Evolutionary conservation across 768 basidiomycete species (phyloP).

Genomic region (Podaxis carcinomalis): DNA sequence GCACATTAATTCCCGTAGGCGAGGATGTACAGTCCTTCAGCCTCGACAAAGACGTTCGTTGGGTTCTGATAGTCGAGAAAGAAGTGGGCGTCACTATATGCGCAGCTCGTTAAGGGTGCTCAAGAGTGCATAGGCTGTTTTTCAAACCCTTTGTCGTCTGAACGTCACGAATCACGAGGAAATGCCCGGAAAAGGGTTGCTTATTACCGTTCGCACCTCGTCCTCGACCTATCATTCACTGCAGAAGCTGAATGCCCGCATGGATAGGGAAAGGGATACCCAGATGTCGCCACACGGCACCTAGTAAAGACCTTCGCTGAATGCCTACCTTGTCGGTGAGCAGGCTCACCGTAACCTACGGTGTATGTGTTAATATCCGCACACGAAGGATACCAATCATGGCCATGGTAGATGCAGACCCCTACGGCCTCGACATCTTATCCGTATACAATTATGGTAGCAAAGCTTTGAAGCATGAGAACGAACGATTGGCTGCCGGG

Average conservation of each 20-base stretch:
- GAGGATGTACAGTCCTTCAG: constrained; percentile 67
- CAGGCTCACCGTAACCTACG: neutral
- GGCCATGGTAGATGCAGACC: constrained; percentile 85
- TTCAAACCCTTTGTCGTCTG: constrained; percentile 74
- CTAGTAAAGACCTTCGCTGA: constrained; percentile 71
- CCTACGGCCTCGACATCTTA: constrained; percentile 89
- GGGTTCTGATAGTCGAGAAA: constrained; percentile 92
- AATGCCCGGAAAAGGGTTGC: constrained; percentile 61
- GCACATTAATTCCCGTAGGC: constrained; percentile 69
- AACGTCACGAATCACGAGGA: constrained; percentile 43
- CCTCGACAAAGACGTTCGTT: constrained; percentile 50
- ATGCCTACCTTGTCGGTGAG: constrained; percentile 40
- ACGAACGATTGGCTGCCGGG: constrained; percentile 54
- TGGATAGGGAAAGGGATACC: constrained; percentile 91
- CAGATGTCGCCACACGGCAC: constrained; percentile 87
- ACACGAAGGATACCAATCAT: constrained; percentile 65
- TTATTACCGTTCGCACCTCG: constrained; percentile 61
- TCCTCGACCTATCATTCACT: neutral
- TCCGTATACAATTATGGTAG: constrained; percentile 87
- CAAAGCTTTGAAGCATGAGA: constrained; percentile 63
- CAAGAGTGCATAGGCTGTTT: constrained; percentile 72
- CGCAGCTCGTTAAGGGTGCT: neutral
- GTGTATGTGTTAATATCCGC: neutral
- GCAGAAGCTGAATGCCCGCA: neutral
- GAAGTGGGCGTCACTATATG: constrained; percentile 49